Conservation (phyloP, 2,329 filamentous ascomycete genomes). For the Trichoderma sp. region DNA sequence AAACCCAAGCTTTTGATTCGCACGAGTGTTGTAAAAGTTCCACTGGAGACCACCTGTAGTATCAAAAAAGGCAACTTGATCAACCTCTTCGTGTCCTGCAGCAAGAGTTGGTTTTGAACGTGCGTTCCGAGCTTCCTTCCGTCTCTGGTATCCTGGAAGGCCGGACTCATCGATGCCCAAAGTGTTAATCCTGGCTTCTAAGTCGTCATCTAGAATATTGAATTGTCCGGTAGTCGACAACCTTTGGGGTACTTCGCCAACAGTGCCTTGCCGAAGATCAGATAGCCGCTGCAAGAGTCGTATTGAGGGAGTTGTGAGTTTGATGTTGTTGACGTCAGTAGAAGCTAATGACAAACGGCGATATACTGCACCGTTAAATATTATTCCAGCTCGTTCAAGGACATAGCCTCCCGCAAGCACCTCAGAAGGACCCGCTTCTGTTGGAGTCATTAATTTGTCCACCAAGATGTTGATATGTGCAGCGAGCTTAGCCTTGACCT, state of each 20-base stretch:
- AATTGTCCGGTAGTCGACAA: too few species aligned
- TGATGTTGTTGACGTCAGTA: neutral
- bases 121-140: neutral
- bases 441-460: neutral
- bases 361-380: neutral
- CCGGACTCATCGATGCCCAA: neutral
- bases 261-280: neutral
- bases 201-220: too few species aligned
- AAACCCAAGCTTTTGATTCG: neutral
- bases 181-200: too few species aligned
- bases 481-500: neutral
- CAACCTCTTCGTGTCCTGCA: neutral
- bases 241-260: too few species aligned
- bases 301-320: neutral
- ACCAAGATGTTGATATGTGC: neutral
- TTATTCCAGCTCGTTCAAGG: neutral
- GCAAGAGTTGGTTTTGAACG: neutral
- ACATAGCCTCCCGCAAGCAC: neutral
- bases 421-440: neutral
- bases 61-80: neutral
- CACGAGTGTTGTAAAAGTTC: neutral
- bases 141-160: neutral
- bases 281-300: neutral
- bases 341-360: neutral
- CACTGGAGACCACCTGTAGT: neutral